Evolutionary conservation across 805 yeast species (phyloP), one percentile per base, ranked within the genome.

Genomic region (Lachancea meyersii): DNA sequence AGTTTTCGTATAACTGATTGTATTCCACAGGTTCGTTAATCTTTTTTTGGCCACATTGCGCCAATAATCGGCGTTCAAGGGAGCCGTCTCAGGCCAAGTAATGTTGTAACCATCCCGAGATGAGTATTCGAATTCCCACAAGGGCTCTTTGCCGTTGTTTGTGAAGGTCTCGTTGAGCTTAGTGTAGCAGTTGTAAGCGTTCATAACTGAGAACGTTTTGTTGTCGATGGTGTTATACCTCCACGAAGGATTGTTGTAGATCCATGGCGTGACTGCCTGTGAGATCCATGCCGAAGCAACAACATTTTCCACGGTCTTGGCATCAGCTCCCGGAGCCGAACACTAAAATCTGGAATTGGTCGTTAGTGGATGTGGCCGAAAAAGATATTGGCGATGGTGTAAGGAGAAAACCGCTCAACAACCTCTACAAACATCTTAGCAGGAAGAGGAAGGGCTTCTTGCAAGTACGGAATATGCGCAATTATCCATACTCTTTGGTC

Each of bases 341-440:
- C 79, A 80, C 38, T n/a, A 77, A 62, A 5, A 82, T 64, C 41
- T 75, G 70, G 67, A 80, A 81, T 59, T 80, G 82, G 60, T 82
- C 89, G 49, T 67, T 65, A n/a, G 54, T 82, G 88, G 5, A 85
- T 79, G 54, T 80, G 86, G 21, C 88, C 89, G 56, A 73, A 80
- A 67, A 82, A 82, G 24, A 79, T 67, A 35, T 74, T 81, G 9
- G 86, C 82, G 58, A 82, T 77, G 8, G 82, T 78, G 53, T 72
- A 71, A 17, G 85, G 86, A 27, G 82, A 75, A 59, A 80, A 82
- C 58, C 88, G 70, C 53, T 77, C 79, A 18, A 82, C 69, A 31
- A 81, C 75, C 47, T 74, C 73, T 23, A 70, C 64, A 47, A 79
- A 75, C 76, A 64, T 43, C 10, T 73, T 68, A 20, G 84, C 72